phyloP scores from a whole-genome alignment of 2,329 filamentous ascomycete species.

The Boeremia exigua region DNA sequence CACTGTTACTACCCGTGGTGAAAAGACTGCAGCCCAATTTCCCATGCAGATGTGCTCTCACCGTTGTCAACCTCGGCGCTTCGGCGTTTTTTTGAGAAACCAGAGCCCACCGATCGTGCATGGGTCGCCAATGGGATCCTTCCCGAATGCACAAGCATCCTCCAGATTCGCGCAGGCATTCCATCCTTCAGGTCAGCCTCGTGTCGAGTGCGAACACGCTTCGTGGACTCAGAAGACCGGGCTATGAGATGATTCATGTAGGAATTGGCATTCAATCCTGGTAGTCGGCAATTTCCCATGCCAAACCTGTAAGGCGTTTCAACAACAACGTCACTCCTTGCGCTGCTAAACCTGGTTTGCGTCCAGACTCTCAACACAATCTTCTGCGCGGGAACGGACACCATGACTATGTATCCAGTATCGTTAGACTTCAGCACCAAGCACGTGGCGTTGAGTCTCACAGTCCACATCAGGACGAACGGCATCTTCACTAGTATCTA shows the following conservation, averaged over 20 bases:
- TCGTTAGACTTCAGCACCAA: conserved; percentile 2
- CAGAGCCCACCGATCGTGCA: conserved; percentile 8
- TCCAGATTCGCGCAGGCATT: conserved; percentile 17
- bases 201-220: neutral
- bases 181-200: conserved; percentile 2
- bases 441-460: neutral
- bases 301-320: conserved; percentile 1
- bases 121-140: conserved; percentile 1
- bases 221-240: neutral
- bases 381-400: neutral
- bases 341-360: neutral
- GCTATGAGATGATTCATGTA: neutral
- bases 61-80: conserved; percentile 7
- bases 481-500: conserved; percentile 3
- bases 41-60: neutral
- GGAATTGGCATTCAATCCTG: neutral
- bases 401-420: neutral
- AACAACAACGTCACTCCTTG: conserved; percentile 8
- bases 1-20: neutral
- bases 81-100: conserved; percentile 5
- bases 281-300: neutral
- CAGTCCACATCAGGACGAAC: neutral
- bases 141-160: conserved; percentile 1
- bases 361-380: neutral
- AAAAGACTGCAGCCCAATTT: neutral